Conservation (phyloP, 1,284 basidiomycete genomes). For the Xerocomus nothofagi region DNA sequence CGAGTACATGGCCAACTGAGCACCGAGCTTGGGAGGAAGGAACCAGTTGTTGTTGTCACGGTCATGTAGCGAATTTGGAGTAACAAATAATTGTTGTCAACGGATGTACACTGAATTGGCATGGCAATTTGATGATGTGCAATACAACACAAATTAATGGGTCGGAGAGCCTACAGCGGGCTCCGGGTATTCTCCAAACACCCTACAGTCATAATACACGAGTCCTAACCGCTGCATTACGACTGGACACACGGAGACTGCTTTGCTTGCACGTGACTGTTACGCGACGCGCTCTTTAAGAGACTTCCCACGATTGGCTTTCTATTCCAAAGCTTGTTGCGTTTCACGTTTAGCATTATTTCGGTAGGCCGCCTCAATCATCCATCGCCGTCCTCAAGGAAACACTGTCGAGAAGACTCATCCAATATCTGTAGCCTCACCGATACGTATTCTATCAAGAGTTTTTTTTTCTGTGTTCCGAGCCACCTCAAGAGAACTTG, state of each 20-base stretch:
- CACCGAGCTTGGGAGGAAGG: background rate
- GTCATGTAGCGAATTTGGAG: background rate
- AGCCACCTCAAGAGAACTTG: constrained; percentile 22
- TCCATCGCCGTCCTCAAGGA: constrained; percentile 16
- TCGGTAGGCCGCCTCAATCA: constrained; percentile 14
- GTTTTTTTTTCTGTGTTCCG: constrained; percentile 11
- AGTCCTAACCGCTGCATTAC: too few relatives aligned
- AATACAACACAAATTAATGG: background rate
- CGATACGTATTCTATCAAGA: constrained; percentile 17
- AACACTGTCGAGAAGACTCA: constrained; percentile 4
- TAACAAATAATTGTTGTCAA: background rate
- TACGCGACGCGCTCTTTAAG: constrained; percentile 39
- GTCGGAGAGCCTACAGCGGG: too few relatives aligned
- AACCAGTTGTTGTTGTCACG: background rate
- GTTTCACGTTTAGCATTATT: constrained; percentile 33
- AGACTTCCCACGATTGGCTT: constrained; percentile 29
- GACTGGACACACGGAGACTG: constrained; percentile 9
- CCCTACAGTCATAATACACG: too few relatives aligned
- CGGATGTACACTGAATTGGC: background rate
- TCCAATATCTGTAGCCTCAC: constrained; percentile 2
- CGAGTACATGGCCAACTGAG: background rate
- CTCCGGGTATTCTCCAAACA: too few relatives aligned
- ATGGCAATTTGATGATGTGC: background rate
- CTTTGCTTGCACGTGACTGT: constrained; percentile 35
- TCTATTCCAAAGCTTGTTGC: constrained; percentile 27